Evolutionary conservation across 306 rosid species (phyloP).

Genomic region (Hippophae rhamnoides): DNA sequence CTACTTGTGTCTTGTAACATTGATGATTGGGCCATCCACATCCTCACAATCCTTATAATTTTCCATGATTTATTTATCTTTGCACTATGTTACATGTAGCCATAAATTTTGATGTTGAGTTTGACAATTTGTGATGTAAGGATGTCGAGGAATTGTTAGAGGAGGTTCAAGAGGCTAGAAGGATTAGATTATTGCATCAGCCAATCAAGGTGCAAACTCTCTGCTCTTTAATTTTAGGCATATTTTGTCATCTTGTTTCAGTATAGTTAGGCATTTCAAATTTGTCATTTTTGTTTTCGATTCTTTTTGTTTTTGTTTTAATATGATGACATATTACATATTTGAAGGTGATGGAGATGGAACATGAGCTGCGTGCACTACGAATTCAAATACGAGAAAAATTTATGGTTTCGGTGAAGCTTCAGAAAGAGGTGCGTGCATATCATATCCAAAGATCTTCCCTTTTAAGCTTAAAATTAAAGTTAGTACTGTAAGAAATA

Average conservation of each 20-base stretch:
- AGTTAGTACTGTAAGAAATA: neutral
- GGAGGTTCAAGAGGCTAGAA: conserved; percentile 93
- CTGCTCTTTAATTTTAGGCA: neutral
- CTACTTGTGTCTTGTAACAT: neutral
- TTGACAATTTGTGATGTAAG: conserved; percentile 25
- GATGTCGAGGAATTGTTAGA: conserved; percentile 72
- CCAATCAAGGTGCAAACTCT: conserved; percentile 68
- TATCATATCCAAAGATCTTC: neutral
- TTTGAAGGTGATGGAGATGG: conserved; percentile 85
- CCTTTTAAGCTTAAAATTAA: neutral
- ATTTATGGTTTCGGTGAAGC: conserved; percentile 59
- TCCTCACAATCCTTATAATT: neutral
- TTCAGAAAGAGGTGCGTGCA: conserved; percentile 77
- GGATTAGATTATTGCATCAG: conserved; percentile 80
- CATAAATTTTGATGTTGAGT: neutral
- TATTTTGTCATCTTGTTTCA: neutral
- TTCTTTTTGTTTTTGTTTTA: neutral
- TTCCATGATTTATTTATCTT: neutral
- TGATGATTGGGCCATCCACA: too few species aligned
- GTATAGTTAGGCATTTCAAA: neutral
- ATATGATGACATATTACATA: neutral
- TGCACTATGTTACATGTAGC: too few species aligned
- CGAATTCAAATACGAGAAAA: conserved; percentile 87
- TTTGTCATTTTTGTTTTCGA: neutral
- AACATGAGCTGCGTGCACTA: conserved; percentile 75